phyloP scores from a whole-genome alignment of 805 yeast genomes.

The Pichia kluyveri region DNA sequence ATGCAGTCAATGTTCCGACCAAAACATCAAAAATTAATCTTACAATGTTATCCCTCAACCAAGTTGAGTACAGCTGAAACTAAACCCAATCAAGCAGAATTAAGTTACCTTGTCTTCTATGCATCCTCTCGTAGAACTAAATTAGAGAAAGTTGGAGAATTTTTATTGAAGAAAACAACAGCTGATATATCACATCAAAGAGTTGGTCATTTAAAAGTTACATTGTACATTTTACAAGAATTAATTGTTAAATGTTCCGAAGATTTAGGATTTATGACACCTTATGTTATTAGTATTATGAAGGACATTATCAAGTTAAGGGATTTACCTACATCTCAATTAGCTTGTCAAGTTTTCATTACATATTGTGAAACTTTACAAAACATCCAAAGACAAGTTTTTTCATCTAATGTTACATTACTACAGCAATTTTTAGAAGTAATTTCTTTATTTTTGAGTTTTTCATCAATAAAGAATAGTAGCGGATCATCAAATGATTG shows the following conservation, averaged over 20 bases:
- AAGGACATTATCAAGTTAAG: constrained; percentile 38
- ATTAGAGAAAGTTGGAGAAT: constrained; percentile 74
- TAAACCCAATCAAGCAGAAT: constrained; percentile 86
- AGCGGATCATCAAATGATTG: constrained; percentile 29
- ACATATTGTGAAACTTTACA: constrained; percentile 19
- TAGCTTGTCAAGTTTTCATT: constrained; percentile 28
- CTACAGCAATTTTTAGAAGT: constrained; percentile 31
- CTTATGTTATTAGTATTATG: constrained; percentile 55
- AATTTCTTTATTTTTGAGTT: constrained; percentile 15
- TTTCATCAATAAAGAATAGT: constrained; percentile 13
- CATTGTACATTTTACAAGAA: constrained; percentile 59
- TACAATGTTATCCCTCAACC: constrained; percentile 90
- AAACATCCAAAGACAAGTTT: constrained; percentile 21
- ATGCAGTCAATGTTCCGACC: constrained; percentile 30
- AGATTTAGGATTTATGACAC: constrained; percentile 77
- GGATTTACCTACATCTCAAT: constrained; percentile 55
- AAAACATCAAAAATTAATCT: constrained; percentile 82
- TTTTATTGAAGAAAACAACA: constrained; percentile 51
- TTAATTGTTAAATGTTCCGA: constrained; percentile 71
- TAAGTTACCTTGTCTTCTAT: constrained; percentile 79
- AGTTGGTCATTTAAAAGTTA: constrained; percentile 76
- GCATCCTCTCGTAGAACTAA: constrained; percentile 86
- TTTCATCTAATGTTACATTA: constrained; percentile 38
- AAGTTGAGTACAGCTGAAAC: constrained; percentile 53
- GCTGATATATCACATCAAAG: constrained; percentile 53